Conservation (phyloP, 768 basidiomycete genomes). For the Tricholoma saponaceum region DNA sequence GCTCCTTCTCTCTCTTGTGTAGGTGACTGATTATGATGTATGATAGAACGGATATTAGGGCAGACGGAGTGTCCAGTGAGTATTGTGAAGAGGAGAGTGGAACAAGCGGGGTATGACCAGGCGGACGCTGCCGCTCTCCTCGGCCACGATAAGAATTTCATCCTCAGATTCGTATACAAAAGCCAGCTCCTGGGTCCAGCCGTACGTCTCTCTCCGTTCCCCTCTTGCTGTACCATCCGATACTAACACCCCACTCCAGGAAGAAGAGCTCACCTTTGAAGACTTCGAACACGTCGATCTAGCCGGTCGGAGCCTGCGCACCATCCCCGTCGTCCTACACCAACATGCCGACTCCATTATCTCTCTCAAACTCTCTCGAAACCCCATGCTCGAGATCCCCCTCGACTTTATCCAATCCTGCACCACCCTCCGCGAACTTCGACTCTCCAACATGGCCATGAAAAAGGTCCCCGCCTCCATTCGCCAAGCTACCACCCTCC, state of each 20-base stretch:
- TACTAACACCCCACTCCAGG: slow-evolving; percentile 34
- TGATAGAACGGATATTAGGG: slow-evolving; percentile 69
- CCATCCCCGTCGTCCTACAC: slow-evolving; percentile 86
- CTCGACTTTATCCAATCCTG: slow-evolving; percentile 95
- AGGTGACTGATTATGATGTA: not conserved
- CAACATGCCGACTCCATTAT: slow-evolving; percentile 80
- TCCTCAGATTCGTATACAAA: slow-evolving; percentile 90
- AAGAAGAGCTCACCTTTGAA: slow-evolving; percentile 69
- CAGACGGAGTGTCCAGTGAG: slow-evolving; percentile 80
- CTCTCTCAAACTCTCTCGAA: slow-evolving; percentile 84
- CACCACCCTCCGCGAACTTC: slow-evolving; percentile 76
- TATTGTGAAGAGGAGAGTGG: slow-evolving; percentile 77
- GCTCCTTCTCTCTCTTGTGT: not conserved
- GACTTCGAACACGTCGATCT: slow-evolving; percentile 80
- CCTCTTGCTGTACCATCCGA: not conserved
- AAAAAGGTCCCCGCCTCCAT: slow-evolving; percentile 88
- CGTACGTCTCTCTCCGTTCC: slow-evolving; percentile 40
- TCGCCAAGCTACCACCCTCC: slow-evolving; percentile 66
- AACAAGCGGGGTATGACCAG: slow-evolving; percentile 86
- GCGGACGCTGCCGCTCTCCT: slow-evolving; percentile 77
- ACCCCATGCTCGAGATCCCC: slow-evolving; percentile 94
- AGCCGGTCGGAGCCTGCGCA: slow-evolving; percentile 71
- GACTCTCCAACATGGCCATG: slow-evolving; percentile 88
- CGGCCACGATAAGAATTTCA: slow-evolving; percentile 72
- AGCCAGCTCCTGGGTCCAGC: slow-evolving; percentile 61